These are phyloP conservation scores for Funneliformis caledonium DNA, from an alignment of 371 early-diverging fungal genomes.

Conservation along the genomic window DNA sequence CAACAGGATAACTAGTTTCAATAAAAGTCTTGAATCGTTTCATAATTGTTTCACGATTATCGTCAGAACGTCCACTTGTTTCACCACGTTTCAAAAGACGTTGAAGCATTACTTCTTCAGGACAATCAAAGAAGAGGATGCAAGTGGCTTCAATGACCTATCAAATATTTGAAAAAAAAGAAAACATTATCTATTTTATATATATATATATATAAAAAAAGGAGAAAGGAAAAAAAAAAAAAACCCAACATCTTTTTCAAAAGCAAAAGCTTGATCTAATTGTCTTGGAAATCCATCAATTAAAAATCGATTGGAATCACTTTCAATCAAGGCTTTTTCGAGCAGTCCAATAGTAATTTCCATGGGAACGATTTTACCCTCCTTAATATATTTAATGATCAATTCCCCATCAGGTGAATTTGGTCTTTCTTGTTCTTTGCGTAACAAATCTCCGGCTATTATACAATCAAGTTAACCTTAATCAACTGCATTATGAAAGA, in stretches of 20 bases:
- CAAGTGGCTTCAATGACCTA: conserved; percentile 70
- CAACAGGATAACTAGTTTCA: conserved; percentile 89
- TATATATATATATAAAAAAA: not conserved
- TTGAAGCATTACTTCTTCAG: conserved; percentile 85
- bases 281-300: conserved; percentile 97
- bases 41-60: conserved; percentile 93
- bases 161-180: not conserved
- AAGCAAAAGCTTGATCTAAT: conserved; percentile 92
- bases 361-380: conserved; percentile 94
- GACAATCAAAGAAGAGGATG: conserved; percentile 92
- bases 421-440: conserved; percentile 85
- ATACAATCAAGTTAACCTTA: not conserved
- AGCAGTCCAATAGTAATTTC: conserved; percentile 93
- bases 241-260: conserved; percentile 86
- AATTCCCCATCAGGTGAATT: conserved; percentile 90
- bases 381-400: conserved; percentile 87
- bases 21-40: conserved; percentile 90
- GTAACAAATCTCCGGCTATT: conserved; percentile 93
- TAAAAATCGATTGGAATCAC: conserved; percentile 73
- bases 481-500: not conserved
- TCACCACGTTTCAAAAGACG: conserved; percentile 90
- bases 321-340: conserved; percentile 83
- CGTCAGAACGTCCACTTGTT: conserved; percentile 92
- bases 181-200: not conserved
- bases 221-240: not conserved